A percentile compares a stretch with the other conserved stretches of the same genome.
Conservation (phyloP, 192 early-diverging fungal genomes). For the Jimgerdemannia lactiflua region DNA sequence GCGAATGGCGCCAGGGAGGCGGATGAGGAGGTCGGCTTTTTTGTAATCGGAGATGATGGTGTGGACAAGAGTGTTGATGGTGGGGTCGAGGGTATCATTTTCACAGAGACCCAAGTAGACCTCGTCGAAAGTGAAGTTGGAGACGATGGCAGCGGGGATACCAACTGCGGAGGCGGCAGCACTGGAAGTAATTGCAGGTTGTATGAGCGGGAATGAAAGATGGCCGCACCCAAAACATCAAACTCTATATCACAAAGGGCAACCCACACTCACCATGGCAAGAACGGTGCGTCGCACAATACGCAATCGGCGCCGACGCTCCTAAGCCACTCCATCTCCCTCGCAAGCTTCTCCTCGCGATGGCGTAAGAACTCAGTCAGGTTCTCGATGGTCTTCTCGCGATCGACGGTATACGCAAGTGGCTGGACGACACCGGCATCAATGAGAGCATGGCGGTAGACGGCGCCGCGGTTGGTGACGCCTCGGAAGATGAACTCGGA, state of each 20-base stretch:
- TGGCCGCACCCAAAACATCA: slow-evolving; percentile 4
- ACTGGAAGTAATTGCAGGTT: slow-evolving; percentile 10
- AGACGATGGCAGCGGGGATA: slow-evolving; percentile 53
- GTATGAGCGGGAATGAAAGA: not conserved
- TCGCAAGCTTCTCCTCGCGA: slow-evolving; percentile 32
- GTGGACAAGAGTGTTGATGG: slow-evolving; percentile 31
- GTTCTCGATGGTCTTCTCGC: slow-evolving; percentile 50
- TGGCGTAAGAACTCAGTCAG: slow-evolving; percentile 41
- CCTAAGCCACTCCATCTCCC: slow-evolving; percentile 49
- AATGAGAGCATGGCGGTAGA: slow-evolving; percentile 52
- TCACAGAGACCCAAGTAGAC: slow-evolving; percentile 51
- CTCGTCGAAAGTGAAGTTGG: slow-evolving; percentile 64
- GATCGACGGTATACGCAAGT: slow-evolving; percentile 55
- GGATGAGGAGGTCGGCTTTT: slow-evolving; percentile 45
- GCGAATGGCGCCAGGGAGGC: slow-evolving; percentile 52
- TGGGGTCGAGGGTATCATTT: slow-evolving; percentile 45
- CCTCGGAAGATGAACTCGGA: slow-evolving; percentile 56
- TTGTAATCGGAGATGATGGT: slow-evolving; percentile 47
- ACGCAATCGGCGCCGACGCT: slow-evolving; percentile 52
- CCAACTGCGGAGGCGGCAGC: slow-evolving; percentile 46
- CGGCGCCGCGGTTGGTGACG: slow-evolving; percentile 42
- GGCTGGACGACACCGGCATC: slow-evolving; percentile 64
- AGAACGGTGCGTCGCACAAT: slow-evolving; percentile 52
- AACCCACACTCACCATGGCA: slow-evolving; percentile 43
- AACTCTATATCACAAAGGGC: too few species aligned